A percentile compares a stretch with the other conserved stretches of the same genome.
phyloP scores from a whole-genome alignment of 1,284 basidiomycete genomes.

The Rhizoctonia solani region DNA sequence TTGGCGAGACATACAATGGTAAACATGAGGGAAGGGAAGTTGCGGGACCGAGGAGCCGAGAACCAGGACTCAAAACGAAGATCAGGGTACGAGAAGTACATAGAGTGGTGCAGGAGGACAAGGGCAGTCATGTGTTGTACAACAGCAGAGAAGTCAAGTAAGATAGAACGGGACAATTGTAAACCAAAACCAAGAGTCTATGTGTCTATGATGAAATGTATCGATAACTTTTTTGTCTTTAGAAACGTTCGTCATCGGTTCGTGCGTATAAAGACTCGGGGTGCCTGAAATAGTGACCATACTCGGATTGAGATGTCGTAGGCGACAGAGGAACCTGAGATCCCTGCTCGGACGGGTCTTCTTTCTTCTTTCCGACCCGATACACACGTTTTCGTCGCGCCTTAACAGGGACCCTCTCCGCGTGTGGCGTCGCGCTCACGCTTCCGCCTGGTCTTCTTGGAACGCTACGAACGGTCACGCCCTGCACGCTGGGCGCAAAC shows the following conservation, averaged over 20 bases:
- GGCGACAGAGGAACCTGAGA: slow-evolving; percentile 34
- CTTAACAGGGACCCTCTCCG: slow-evolving; percentile 63
- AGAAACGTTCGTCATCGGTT: slow-evolving; percentile 21
- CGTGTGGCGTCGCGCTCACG: slow-evolving; percentile 43
- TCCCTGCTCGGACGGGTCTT: slow-evolving; percentile 39
- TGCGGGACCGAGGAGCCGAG: background rate
- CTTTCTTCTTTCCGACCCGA: slow-evolving; percentile 58
- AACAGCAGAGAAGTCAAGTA: slow-evolving; percentile 9
- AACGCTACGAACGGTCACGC: slow-evolving; percentile 87
- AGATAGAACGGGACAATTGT: background rate
- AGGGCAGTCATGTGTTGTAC: slow-evolving; percentile 5
- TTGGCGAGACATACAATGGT: background rate
- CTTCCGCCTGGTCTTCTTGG: slow-evolving; percentile 58
- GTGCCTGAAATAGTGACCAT: slow-evolving; percentile 26
- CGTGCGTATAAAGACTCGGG: slow-evolving; percentile 14
- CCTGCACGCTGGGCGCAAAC: slow-evolving; percentile 83
- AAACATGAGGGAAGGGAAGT: background rate
- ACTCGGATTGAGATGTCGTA: slow-evolving; percentile 37
- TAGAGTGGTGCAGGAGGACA: background rate
- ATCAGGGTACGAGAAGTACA: slow-evolving; percentile 1
- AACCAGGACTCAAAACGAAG: background rate
- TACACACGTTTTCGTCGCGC: slow-evolving; percentile 78
- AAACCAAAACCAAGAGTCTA: slow-evolving; percentile 19
- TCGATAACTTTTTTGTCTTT: slow-evolving; percentile 16
- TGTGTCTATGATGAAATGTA: slow-evolving; percentile 12